Base-by-base conservation (phyloP, 1,139 yeast species). In the Magnusiomyces starmeri region DNA sequence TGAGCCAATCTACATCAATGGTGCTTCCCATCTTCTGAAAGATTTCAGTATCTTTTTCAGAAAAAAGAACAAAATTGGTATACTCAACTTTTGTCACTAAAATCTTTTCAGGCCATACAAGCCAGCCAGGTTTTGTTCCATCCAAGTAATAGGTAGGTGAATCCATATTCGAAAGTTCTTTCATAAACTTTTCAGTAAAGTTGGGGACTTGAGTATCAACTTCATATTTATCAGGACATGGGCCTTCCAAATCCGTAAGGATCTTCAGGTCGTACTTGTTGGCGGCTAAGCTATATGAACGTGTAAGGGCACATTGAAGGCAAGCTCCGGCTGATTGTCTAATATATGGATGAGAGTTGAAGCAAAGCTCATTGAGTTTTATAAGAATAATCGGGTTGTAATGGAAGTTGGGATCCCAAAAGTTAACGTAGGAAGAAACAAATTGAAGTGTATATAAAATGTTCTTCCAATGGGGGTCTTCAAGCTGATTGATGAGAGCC, bases 271-370 rank as follows among this genome's bases (percentile, higher is more conserved):
- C 74, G 62, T 87, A 82, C 1, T 74, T 74, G 54, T 73, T 75
- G n/a, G 72, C 70, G 8, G 85, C 83, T 47, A 81, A 69, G 0
- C 80, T 79, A 54, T 76, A 77, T 35, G 83, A 65, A 18, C 85
- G 62, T 39, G 78, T 75, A 2, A 84, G 72, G 21, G 85, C 65
- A 12, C 90, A 86, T 54, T 79, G 81, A 54, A 84, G 70, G 12
- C 87, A 83, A 45, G 79, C 68, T 52, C 82, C 76, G 1, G 56
- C 54, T 29, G 51, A 42, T 25, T 49, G 51, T 18, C 90, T 76
- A 43, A 87, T 72, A 2, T 77, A 71, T 0, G 97, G 97, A 65
- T 89, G 96, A 39, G 80, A 81, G 22, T 78, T 75, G n/a, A 78
- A 69, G 0, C 87, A 77, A 44, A 78, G 78, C 14, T 73, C 70